Conservation (phyloP, 1,284 basidiomycete species). For the Austroboletus rostrupii region DNA sequence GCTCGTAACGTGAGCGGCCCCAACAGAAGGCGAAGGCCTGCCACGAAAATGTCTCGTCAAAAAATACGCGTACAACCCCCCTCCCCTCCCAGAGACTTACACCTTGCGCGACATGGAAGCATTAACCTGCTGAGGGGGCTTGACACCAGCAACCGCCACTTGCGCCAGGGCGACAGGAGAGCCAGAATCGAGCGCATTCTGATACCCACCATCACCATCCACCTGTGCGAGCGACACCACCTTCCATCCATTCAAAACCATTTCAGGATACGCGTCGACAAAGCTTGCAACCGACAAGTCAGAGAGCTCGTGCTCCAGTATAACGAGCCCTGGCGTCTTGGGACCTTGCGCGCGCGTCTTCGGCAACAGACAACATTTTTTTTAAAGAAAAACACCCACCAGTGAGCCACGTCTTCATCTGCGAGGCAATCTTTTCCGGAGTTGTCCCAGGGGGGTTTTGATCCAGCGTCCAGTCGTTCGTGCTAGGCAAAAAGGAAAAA, state of each 20-base stretch:
- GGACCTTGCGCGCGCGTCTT: conserved; percentile 38
- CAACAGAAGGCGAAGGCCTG: conserved; percentile 6
- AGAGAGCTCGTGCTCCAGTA: conserved; percentile 83
- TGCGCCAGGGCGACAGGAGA: conserved; percentile 23
- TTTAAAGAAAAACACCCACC: conserved; percentile 33
- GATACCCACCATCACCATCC: conserved; percentile 47
- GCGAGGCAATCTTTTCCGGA: conserved; percentile 37
- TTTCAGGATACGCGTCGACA: conserved; percentile 62
- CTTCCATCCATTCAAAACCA: conserved; percentile 67
- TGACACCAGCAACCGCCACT: conserved; percentile 19
- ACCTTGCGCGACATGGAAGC: conserved; percentile 2
- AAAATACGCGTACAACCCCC: no score
- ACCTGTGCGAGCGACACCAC: conserved; percentile 51
- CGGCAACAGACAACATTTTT: conserved; percentile 5
- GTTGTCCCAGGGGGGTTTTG: conserved; percentile 38
- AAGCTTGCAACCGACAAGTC: conserved; percentile 63
- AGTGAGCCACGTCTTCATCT: conserved; percentile 54
- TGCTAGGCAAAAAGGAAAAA: conserved; percentile 36
- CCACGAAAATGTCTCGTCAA: neutral
- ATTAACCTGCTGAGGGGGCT: conserved; percentile 14
- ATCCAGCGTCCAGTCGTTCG: conserved; percentile 62
- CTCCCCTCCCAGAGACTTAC: no score
- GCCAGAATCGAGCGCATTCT: conserved; percentile 42
- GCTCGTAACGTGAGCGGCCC: neutral
- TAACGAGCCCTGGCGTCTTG: conserved; percentile 71